Evolutionary conservation across 2,329 filamentous ascomycete genomes (phyloP).

Genomic region (Xylariaceae sp.): DNA sequence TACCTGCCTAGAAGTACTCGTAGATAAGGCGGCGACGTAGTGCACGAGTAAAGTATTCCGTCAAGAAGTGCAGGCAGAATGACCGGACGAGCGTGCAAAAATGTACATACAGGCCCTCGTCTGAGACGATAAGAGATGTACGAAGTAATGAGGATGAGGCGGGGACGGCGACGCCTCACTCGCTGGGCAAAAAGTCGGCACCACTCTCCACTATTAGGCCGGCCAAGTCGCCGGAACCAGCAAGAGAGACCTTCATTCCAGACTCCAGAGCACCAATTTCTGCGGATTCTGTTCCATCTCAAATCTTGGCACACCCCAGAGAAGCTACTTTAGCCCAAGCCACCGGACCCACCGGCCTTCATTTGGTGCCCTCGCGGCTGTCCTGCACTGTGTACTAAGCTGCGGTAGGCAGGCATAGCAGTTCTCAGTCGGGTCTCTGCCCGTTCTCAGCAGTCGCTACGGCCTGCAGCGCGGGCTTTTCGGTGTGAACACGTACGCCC

Average conservation of each 20-base stretch:
- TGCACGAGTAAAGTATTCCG: too few species aligned
- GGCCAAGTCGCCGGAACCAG: conserved; percentile 32
- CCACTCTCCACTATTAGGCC: conserved; percentile 34
- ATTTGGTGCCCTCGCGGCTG: too few species aligned
- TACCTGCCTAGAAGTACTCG: too few species aligned
- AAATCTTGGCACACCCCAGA: conserved; percentile 16
- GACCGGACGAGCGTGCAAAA: too few species aligned
- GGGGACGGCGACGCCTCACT: conserved; percentile 27
- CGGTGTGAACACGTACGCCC: not conserved
- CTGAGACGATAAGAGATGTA: not conserved
- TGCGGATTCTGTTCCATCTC: conserved; percentile 16
- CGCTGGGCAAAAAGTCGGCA: conserved; percentile 30
- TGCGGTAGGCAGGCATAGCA: not conserved
- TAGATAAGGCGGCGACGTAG: too few species aligned
- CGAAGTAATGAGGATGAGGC: conserved; percentile 12
- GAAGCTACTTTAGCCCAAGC: conserved; percentile 8
- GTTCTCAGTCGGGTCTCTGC: not conserved
- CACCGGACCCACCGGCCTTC: conserved; percentile 15
- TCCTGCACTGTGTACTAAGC: not conserved
- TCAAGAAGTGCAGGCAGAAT: too few species aligned
- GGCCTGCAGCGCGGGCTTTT: not conserved
- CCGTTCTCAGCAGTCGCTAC: not conserved
- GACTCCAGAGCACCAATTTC: conserved; percentile 16
- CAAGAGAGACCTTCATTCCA: conserved; percentile 22
- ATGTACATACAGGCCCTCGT: too few species aligned